Conservation (phyloP, 306 rosid genomes). For the Hippophae rhamnoides region DNA sequence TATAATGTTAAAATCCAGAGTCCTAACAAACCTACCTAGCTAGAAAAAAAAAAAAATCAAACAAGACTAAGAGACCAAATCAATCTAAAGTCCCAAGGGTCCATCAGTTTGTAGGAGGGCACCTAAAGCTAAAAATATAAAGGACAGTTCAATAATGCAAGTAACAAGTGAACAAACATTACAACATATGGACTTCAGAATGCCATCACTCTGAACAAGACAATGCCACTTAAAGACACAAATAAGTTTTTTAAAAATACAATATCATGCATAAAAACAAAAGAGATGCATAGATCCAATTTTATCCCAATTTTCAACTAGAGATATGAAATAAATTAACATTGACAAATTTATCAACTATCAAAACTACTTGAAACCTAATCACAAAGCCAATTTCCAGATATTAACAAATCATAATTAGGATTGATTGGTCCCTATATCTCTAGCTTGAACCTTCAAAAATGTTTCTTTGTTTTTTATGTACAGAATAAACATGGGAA, state of each 20-base stretch:
- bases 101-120: no score
- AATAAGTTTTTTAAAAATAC: no score
- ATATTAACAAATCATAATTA: conserved; percentile 36
- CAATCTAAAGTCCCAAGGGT: no score
- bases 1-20: no score
- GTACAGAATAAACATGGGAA: conserved; percentile 45
- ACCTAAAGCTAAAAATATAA: no score
- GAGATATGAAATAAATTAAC: conserved; percentile 25
- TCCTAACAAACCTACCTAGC: no score
- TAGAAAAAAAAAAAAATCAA: no score
- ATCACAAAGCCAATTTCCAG: conserved; percentile 20
- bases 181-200: neutral
- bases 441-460: conserved; percentile 33
- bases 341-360: conserved; percentile 41
- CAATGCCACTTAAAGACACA: no score
- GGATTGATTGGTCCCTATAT: conserved; percentile 28
- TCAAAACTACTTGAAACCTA: conserved; percentile 35
- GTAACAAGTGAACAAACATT: neutral
- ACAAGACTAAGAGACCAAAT: no score
- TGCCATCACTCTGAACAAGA: neutral
- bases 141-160: neutral
- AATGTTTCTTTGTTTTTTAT: conserved; percentile 33
- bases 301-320: neutral
- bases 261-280: no score
- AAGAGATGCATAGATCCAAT: neutral